These are phyloP conservation scores for Psilocybe cubensis DNA, from an alignment of 768 basidiomycete species.

Conservation along the genomic window DNA sequence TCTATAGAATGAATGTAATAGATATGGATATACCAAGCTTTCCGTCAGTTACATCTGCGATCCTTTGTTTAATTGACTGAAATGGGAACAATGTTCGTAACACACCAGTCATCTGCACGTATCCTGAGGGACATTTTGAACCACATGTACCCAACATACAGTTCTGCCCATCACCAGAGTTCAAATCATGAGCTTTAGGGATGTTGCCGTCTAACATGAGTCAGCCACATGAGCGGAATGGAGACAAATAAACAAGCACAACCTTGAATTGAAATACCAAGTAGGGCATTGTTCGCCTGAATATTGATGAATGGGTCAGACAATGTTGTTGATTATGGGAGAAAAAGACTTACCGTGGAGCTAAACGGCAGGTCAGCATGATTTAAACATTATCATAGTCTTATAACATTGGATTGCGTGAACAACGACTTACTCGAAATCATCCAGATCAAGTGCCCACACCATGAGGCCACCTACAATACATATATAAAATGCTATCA, in stretches of 20 bases:
- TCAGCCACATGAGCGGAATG: neutral
- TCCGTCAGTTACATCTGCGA: neutral
- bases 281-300: neutral
- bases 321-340: neutral
- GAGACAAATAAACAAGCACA: neutral
- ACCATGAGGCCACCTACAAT: neutral
- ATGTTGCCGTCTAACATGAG: neutral
- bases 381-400: neutral
- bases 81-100: neutral
- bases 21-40: neutral
- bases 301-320: neutral
- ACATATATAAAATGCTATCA: neutral
- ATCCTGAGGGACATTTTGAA: neutral
- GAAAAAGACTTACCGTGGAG: neutral
- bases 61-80: neutral
- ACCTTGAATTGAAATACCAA: neutral
- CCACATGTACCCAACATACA: neutral
- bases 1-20: neutral
- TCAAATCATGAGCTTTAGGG: neutral
- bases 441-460: neutral
- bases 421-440: neutral
- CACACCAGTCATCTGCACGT: neutral
- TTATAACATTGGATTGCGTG: neutral
- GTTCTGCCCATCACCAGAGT: neutral
- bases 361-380: neutral